Evolutionary conservation across 2,329 filamentous ascomycete genomes (phyloP).

Genomic region (Botryosphaeria dothidea): DNA sequence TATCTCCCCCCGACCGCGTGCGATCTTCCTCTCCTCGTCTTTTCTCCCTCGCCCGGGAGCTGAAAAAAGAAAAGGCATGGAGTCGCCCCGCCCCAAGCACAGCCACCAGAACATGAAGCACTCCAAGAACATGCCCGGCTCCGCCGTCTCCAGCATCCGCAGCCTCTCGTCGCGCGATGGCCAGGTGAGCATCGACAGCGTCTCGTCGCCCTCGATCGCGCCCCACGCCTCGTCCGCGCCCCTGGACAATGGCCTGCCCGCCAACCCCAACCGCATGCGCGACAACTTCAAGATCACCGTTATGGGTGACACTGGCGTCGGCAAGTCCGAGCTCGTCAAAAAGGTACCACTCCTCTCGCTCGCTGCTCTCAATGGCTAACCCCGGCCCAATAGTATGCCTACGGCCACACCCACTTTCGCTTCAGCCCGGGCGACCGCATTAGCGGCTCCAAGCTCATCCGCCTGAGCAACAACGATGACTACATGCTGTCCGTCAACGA

Average conservation of each 20-base stretch:
- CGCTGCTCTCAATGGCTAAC: neutral
- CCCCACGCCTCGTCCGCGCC: neutral
- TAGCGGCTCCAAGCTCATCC: constrained; percentile 6
- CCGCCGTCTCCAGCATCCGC: constrained; percentile 9
- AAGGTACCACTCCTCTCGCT: neutral
- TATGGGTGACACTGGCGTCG: constrained; percentile 1
- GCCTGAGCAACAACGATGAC: constrained; percentile 10
- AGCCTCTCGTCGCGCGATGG: constrained; percentile 13
- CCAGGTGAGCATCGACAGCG: constrained; percentile 12
- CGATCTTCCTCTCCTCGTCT: neutral
- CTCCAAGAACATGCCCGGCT: neutral
- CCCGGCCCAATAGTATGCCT: constrained; percentile 4
- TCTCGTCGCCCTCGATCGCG: neutral
- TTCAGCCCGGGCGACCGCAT: constrained; percentile 15
- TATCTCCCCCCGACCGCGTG: neutral
- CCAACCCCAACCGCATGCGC: constrained; percentile 14
- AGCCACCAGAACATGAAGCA: constrained; percentile 7
- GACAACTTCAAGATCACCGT: constrained; percentile 15
- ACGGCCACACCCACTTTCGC: constrained; percentile 12
- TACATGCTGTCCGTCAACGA: constrained; percentile 16
- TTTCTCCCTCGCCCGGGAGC: neutral
- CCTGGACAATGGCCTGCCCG: constrained; percentile 6
- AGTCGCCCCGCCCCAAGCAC: neutral
- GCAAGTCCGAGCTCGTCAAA: constrained; percentile 8
- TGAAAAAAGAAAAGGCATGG: neutral